These are phyloP conservation scores for Penicillium bialowiezense DNA, from an alignment of 495 filamentous ascomycete genomes.

Conservation along the genomic window DNA sequence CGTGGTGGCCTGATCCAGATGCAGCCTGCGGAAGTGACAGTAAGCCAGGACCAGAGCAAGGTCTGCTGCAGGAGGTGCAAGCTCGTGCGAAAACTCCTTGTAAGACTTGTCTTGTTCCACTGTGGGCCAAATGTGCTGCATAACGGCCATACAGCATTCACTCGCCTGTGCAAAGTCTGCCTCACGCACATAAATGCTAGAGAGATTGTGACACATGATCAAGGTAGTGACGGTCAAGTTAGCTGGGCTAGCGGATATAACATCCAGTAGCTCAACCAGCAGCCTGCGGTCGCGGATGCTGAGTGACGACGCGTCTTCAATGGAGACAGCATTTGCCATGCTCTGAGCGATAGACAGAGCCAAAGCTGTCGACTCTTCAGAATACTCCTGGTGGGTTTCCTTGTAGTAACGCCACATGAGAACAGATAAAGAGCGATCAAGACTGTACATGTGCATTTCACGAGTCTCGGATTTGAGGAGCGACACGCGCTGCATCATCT, in stretches of 20 bases:
- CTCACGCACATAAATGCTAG: slow-evolving; percentile 35
- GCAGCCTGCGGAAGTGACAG: slow-evolving; percentile 36
- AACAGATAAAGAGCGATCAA: slow-evolving; percentile 35
- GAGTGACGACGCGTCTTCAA: slow-evolving; percentile 22
- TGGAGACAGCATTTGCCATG: slow-evolving; percentile 22
- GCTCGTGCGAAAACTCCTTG: slow-evolving; percentile 29
- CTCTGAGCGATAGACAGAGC: slow-evolving; percentile 31
- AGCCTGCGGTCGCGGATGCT: slow-evolving; percentile 31
- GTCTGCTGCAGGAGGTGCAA: slow-evolving; percentile 32
- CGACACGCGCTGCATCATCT: slow-evolving; percentile 41
- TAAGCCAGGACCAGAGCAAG: slow-evolving; percentile 37
- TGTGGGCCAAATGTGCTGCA: slow-evolving; percentile 37
- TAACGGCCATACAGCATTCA: slow-evolving; percentile 31
- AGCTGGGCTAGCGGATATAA: slow-evolving; percentile 26
- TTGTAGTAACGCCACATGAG: slow-evolving; percentile 42
- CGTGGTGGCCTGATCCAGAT: slow-evolving; percentile 29
- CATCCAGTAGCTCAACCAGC: slow-evolving; percentile 38
- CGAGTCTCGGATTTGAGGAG: slow-evolving; percentile 35
- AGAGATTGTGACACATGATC: slow-evolving; percentile 34
- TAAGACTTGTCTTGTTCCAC: slow-evolving; percentile 33
- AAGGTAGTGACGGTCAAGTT: slow-evolving; percentile 30
- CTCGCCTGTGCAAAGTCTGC: slow-evolving; percentile 33
- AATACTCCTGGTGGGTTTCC: slow-evolving; percentile 30
- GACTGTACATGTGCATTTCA: slow-evolving; percentile 34
- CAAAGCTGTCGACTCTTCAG: slow-evolving; percentile 25